phyloP scores from a whole-genome alignment of 2,329 filamentous ascomycete species.

The Bretziella fagacearum region DNA sequence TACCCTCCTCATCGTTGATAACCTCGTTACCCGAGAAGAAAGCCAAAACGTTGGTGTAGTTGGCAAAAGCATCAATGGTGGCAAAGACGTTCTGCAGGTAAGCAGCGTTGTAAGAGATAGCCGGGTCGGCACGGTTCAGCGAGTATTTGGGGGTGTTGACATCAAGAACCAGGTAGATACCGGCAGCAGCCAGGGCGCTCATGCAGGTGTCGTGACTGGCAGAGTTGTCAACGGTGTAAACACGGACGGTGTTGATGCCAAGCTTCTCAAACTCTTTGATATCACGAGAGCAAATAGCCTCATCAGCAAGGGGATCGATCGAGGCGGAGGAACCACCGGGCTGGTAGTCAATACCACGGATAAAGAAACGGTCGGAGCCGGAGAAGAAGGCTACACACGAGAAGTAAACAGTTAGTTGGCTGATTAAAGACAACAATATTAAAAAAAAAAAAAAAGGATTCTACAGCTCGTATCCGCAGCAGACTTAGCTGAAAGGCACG shows the following conservation, averaged over 20 bases:
- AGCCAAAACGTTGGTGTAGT: constrained; percentile 73
- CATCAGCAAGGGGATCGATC: constrained; percentile 61
- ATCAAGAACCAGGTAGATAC: constrained; percentile 83
- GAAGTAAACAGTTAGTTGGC: background rate
- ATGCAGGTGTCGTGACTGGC: constrained; percentile 72
- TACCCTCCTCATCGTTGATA: constrained; percentile 48
- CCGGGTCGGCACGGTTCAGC: constrained; percentile 54
- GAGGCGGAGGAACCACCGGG: constrained; percentile 40
- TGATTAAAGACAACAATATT: background rate
- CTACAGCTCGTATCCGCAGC: constrained; percentile 1
- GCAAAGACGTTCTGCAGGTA: constrained; percentile 78
- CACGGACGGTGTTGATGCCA: constrained; percentile 78
- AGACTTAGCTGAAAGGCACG: background rate
- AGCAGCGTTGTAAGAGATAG: constrained; percentile 64
- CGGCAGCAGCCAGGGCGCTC: constrained; percentile 59
- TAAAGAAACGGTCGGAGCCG: constrained; percentile 36
- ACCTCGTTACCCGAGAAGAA: constrained; percentile 76
- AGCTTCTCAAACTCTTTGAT: constrained; percentile 68
- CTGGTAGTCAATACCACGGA: constrained; percentile 46
- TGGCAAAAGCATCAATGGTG: constrained; percentile 66
- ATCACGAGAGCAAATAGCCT: constrained; percentile 55
- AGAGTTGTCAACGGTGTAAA: constrained; percentile 85
- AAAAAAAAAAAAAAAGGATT: background rate
- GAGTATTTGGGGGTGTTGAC: constrained; percentile 85
- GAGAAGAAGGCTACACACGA: constrained; percentile 34